Percentiles rank a stretch among this genome's conserved stretches.
Conservation (phyloP, 2,329 filamentous ascomycete genomes). For the Penicillium decumbens region DNA sequence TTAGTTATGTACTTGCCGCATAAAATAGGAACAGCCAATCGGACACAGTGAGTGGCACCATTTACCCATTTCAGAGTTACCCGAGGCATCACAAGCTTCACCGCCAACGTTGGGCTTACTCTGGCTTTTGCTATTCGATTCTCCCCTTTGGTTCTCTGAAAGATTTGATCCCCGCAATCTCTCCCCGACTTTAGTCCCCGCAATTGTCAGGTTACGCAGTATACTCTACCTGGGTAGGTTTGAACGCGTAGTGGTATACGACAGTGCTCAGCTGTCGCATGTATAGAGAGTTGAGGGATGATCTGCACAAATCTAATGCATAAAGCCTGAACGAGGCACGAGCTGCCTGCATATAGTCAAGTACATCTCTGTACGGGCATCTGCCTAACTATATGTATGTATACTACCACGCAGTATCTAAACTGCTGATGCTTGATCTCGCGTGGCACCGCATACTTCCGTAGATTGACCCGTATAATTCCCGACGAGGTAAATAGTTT, state of each 20-base stretch:
- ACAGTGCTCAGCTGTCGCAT: not conserved
- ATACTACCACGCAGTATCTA: not conserved
- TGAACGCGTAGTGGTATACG: too few species aligned
- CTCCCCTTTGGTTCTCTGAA: not conserved
- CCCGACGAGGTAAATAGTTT: not conserved
- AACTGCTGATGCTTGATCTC: not conserved
- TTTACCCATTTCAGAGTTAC: constrained; percentile 3
- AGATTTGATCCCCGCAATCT: not conserved
- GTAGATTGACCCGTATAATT: not conserved
- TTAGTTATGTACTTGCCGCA: too few species aligned
- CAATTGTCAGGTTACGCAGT: not conserved
- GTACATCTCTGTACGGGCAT: not conserved
- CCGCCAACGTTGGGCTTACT: too few species aligned
- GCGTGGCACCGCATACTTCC: not conserved
- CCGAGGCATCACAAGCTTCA: constrained; percentile 20
- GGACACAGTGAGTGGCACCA: constrained; percentile 4
- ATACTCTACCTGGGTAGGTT: too few species aligned
- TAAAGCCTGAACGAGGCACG: not conserved
- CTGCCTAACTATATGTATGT: too few species aligned
- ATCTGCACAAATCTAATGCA: not conserved
- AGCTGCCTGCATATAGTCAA: not conserved
- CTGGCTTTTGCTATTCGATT: not conserved
- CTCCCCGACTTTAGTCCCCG: not conserved
- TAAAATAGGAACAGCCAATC: not conserved
- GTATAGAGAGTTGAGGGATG: not conserved